Percentiles rank a stretch among this genome's conserved stretches.
Conservation (phyloP, 768 basidiomycete genomes). For the Lentinula sp. region DNA sequence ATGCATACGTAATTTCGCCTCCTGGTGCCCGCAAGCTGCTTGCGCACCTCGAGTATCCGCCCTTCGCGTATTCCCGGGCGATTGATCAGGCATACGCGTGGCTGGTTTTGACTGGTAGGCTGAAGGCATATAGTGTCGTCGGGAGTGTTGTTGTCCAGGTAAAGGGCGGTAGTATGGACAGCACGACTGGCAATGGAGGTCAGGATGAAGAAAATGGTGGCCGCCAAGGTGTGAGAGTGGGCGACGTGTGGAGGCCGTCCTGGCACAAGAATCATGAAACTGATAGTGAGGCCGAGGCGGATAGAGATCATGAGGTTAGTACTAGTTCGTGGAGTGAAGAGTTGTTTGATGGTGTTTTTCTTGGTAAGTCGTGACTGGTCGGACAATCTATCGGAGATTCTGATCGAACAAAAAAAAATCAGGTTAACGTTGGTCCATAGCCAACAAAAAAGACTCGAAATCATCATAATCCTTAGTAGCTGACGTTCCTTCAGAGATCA, state of each 20-base stretch:
- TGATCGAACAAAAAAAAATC: no score
- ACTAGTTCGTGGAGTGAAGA: conserved; percentile 54
- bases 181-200: neutral
- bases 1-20: conserved; percentile 61
- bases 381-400: no score
- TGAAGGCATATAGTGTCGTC: conserved; percentile 59
- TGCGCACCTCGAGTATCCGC: conserved; percentile 50
- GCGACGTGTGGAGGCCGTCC: neutral
- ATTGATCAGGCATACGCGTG: conserved; percentile 70
- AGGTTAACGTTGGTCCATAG: no score
- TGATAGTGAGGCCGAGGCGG: neutral
- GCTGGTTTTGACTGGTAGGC: conserved; percentile 49
- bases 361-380: no score
- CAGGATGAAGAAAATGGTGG: conserved; percentile 10
- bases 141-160: conserved; percentile 64
- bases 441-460: no score
- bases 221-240: neutral
- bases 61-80: conserved; percentile 73
- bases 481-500: no score
- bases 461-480: no score
- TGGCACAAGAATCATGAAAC: neutral
- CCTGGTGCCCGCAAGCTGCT: conserved; percentile 57
- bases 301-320: conserved; percentile 20
- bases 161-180: conserved; percentile 40
- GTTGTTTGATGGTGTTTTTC: conserved; percentile 28